These are phyloP conservation scores for Neospora caninum DNA, from an alignment of 169 alveolate species.

Conservation along the genomic window DNA sequence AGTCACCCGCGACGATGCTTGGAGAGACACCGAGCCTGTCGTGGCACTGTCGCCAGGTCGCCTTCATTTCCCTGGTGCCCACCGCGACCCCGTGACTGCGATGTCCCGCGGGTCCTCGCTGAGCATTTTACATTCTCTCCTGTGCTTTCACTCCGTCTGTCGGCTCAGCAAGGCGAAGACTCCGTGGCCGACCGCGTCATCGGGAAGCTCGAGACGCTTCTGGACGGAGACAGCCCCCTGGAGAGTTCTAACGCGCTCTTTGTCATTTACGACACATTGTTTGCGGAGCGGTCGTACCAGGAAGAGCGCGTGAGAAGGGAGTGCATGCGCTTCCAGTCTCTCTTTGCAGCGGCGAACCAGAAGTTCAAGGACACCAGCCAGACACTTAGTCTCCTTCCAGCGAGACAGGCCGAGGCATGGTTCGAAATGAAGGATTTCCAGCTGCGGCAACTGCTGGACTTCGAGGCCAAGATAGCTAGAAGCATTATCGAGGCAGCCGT, in stretches of 20 bases:
- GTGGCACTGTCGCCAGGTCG: no score
- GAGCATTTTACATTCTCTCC: no score
- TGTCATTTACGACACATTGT: slow-evolving; percentile 2
- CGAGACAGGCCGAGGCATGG: slow-evolving; percentile 20
- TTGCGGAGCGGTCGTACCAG: not conserved
- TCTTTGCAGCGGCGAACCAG: not conserved
- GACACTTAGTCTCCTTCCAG: not conserved
- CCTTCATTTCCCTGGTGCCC: no score
- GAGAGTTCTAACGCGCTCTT: not conserved
- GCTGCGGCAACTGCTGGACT: not conserved
- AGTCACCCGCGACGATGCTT: no score
- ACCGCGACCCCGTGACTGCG: no score
- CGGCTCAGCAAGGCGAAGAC: not conserved
- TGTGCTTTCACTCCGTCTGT: not conserved
- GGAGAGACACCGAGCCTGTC: no score
- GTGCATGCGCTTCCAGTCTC: not conserved
- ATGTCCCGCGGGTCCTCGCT: no score
- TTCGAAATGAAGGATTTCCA: not conserved
- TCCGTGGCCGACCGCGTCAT: not conserved
- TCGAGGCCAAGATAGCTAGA: not conserved
- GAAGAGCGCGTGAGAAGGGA: not conserved
- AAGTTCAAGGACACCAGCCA: not conserved
- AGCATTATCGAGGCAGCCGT: not conserved
- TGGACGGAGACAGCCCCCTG: not conserved
- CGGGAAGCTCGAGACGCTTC: not conserved